Evolutionary conservation across 768 basidiomycete species (phyloP).

Genomic region (Hydnomerulius pinastri): DNA sequence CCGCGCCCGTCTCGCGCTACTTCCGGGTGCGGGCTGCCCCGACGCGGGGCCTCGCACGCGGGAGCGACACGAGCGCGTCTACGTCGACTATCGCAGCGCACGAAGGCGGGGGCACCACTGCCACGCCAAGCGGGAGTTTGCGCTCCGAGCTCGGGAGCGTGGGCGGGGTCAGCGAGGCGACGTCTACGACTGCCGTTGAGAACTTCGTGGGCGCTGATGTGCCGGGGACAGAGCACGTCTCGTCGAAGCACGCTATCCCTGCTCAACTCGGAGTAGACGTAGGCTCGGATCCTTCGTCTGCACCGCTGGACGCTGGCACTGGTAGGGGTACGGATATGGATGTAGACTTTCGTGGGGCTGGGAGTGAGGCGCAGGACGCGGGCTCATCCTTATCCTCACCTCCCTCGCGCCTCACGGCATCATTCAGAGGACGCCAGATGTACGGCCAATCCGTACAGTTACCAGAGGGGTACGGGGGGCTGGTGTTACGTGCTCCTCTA

Average conservation of each 20-base stretch:
- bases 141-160: neutral
- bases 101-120: neutral
- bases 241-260: neutral
- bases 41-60: too few relatives aligned
- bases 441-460: conserved; percentile 64
- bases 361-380: neutral
- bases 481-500: conserved; percentile 50
- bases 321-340: too few relatives aligned
- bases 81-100: neutral
- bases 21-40: conserved; percentile 54
- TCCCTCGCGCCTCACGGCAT: conserved; percentile 44
- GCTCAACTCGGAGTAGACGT: too few relatives aligned
- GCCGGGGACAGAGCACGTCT: conserved; percentile 15
- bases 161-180: neutral
- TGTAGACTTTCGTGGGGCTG: neutral
- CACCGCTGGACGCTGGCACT: too few relatives aligned
- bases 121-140: neutral
- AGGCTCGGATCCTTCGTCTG: too few relatives aligned
- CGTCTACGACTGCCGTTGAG: conserved; percentile 9
- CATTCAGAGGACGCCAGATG: conserved; percentile 76
- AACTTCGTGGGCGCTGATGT: too few relatives aligned
- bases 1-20: conserved; percentile 74
- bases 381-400: neutral
- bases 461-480: conserved; percentile 67
- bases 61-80: neutral